Conservation (phyloP, 2,329 filamentous ascomycete species). For the Ceratocystis variospora region DNA sequence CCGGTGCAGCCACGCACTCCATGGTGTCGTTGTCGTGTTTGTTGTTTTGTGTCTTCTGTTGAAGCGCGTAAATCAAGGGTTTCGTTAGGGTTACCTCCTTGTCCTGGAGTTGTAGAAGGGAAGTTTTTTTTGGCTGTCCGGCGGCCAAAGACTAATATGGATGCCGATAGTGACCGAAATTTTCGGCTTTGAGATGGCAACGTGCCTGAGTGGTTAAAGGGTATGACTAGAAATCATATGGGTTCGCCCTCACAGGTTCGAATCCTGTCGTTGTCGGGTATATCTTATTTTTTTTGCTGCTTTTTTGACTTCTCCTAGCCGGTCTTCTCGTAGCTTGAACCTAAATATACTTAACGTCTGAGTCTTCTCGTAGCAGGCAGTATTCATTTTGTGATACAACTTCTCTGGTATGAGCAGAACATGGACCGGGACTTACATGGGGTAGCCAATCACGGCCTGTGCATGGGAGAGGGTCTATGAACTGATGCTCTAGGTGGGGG, state of each 20-base stretch:
- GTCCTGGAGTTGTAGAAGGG: too few species aligned
- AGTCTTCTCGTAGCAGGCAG: too few species aligned
- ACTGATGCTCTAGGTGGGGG: neutral
- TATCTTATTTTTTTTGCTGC: neutral
- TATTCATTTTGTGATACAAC: too few species aligned
- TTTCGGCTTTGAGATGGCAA: neutral
- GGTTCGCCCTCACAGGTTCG: slow-evolving; percentile 14
- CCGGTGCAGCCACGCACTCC: too few species aligned
- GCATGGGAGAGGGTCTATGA: neutral
- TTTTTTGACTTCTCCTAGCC: neutral
- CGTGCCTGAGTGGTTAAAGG: slow-evolving; percentile 16
- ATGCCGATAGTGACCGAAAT: neutral
- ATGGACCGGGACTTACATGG: neutral
- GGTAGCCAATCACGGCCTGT: neutral
- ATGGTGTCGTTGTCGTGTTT: too few species aligned
- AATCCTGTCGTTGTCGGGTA: slow-evolving; percentile 14
- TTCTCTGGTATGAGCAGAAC: too few species aligned
- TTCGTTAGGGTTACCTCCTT: too few species aligned
- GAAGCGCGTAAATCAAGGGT: too few species aligned
- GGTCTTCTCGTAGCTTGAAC: too few species aligned
- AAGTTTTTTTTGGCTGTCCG: too few species aligned
- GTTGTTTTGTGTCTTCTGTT: too few species aligned
- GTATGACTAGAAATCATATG: slow-evolving; percentile 16
- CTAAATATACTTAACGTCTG: too few species aligned
- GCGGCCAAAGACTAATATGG: neutral